Percentiles rank a stretch among this genome's conserved stretches.
phyloP scores from a whole-genome alignment of 1,139 yeast genomes.

The Candida pseudocylindracea region DNA sequence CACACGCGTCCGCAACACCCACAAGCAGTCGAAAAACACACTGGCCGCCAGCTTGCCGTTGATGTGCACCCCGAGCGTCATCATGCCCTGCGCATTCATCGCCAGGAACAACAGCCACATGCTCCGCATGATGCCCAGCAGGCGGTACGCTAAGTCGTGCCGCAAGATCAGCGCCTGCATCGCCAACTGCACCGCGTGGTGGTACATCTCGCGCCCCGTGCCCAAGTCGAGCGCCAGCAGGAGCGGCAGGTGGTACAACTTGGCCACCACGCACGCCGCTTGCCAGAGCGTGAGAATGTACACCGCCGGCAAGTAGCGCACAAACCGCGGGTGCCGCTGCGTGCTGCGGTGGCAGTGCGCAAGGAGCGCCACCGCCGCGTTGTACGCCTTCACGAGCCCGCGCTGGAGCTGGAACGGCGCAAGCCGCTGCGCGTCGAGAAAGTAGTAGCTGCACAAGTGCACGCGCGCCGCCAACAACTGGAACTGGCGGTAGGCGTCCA shows the following conservation, averaged over 20 bases:
- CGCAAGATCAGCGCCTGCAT: conserved; percentile 67
- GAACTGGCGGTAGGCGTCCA: conserved; percentile 46
- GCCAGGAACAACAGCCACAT: conserved; percentile 74
- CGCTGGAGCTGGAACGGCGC: conserved; percentile 42
- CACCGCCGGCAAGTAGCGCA: conserved; percentile 67
- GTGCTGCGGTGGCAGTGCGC: conserved; percentile 46
- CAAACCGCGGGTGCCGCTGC: conserved; percentile 32
- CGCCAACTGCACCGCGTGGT: conserved; percentile 45
- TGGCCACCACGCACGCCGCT: conserved; percentile 67
- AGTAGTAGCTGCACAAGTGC: conserved; percentile 61
- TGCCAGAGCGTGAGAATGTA: conserved; percentile 76
- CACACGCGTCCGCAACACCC: conserved; percentile 64
- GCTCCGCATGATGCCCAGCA: conserved; percentile 83
- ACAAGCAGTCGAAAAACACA: conserved; percentile 75
- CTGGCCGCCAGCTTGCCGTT: conserved; percentile 48
- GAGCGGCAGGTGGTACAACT: conserved; percentile 55
- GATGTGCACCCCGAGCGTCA: conserved; percentile 26
- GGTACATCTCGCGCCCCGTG: conserved; percentile 52
- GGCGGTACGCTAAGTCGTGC: conserved; percentile 82
- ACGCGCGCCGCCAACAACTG: conserved; percentile 53
- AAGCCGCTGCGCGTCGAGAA: conserved; percentile 38
- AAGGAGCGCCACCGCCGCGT: conserved; percentile 53
- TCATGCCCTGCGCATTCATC: conserved; percentile 19
- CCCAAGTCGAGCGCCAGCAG: conserved; percentile 43
- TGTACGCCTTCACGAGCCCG: conserved; percentile 58